A percentile compares a stretch with the other conserved stretches of the same genome.
phyloP scores from a whole-genome alignment of 805 yeast species.

The Tetrapisispora namnaoensis region DNA sequence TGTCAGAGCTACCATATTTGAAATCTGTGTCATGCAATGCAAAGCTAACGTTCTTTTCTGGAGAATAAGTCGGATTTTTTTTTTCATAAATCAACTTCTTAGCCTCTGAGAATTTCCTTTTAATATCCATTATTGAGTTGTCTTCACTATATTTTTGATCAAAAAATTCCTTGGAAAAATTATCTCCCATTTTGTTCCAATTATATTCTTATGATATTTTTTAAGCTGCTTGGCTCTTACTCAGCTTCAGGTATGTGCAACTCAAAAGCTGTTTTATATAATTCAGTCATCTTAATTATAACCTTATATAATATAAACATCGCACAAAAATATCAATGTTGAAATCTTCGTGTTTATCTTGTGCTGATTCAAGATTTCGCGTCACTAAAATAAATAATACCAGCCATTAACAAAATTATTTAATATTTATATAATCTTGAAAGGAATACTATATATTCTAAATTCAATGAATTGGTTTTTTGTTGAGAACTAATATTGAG shows the following conservation, averaged over 20 bases:
- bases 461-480: too few relatives aligned
- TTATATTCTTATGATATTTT: not conserved
- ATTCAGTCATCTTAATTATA: too few relatives aligned
- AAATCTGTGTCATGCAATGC: not conserved
- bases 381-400: conserved; percentile 1
- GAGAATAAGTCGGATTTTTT: not conserved
- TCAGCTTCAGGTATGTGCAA: too few relatives aligned
- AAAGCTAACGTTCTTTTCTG: not conserved
- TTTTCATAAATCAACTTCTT: not conserved
- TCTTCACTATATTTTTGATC: conserved; percentile 23
- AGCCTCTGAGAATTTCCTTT: not conserved
- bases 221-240: not conserved
- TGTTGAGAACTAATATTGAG: not conserved
- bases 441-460: not conserved
- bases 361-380: not conserved
- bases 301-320: not conserved
- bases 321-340: not conserved
- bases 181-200: not conserved
- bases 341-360: conserved; percentile 1
- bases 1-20: not conserved
- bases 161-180: conserved; percentile 10
- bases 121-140: conserved; percentile 4
- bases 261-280: too few relatives aligned
- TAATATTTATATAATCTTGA: not conserved
- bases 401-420: too few relatives aligned